A percentile compares a stretch with the other conserved stretches of the same genome.
Conservation (phyloP, 73 alveolate genomes). For the Blepharisma japonicum region DNA sequence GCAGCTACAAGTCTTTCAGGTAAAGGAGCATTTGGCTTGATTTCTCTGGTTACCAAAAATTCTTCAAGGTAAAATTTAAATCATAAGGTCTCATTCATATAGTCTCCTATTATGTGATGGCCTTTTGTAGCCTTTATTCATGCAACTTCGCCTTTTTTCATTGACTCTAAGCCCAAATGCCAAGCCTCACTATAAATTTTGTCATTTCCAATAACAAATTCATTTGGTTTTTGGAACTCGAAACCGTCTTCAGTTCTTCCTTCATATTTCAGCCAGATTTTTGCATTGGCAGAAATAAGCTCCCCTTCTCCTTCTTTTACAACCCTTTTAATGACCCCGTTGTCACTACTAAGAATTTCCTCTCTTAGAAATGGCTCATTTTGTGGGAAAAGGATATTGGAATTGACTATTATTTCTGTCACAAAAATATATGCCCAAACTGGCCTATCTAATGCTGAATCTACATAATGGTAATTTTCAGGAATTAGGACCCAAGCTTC, state of each 20-base stretch:
- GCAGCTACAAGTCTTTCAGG: background rate
- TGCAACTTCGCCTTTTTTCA: slow-evolving; percentile 6
- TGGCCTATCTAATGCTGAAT: background rate
- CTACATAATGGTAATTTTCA: background rate
- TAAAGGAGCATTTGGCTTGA: background rate
- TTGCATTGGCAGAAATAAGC: background rate
- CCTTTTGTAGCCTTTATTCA: slow-evolving; percentile 11
- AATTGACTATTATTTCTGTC: background rate
- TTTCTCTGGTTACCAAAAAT: background rate
- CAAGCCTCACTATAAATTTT: slow-evolving; percentile 11
- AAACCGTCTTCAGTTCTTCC: slow-evolving; percentile 27
- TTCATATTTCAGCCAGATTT: background rate
- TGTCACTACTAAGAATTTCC: background rate
- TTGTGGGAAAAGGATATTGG: background rate
- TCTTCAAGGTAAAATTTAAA: background rate
- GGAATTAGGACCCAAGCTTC: background rate
- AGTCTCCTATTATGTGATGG: background rate
- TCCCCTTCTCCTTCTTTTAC: slow-evolving; percentile 16
- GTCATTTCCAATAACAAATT: background rate
- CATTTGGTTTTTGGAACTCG: slow-evolving; percentile 19
- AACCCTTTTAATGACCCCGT: background rate
- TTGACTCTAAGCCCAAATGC: background rate
- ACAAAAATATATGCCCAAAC: slow-evolving; percentile 2
- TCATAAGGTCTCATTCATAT: background rate
- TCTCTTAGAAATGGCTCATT: background rate